Evolutionary conservation across 192 early-diverging fungal species (phyloP).

Genomic region (Helicostylum pulchrum): DNA sequence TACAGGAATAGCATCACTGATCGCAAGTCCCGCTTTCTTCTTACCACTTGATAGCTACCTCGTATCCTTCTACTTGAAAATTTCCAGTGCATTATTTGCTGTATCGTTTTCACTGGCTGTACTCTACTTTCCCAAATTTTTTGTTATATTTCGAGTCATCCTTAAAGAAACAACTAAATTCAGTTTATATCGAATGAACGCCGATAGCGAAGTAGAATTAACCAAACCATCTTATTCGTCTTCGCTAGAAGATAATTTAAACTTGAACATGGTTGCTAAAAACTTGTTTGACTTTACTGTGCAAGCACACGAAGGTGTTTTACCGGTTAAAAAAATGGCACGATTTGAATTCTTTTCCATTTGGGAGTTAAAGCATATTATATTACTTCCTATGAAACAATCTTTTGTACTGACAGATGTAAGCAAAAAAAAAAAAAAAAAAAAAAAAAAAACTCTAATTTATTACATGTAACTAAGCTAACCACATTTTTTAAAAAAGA

Average conservation of each 20-base stretch:
- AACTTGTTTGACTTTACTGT: constrained; percentile 17
- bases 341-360: constrained; percentile 24
- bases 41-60: constrained; percentile 11
- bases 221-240: not conserved
- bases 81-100: constrained; percentile 15
- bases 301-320: constrained; percentile 21
- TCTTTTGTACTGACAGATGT: constrained; percentile 25
- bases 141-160: not conserved
- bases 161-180: not conserved
- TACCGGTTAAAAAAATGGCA: constrained; percentile 26
- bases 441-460: not conserved
- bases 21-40: constrained; percentile 17
- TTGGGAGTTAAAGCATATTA: constrained; percentile 32
- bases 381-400: constrained; percentile 20
- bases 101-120: constrained; percentile 17
- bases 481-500: constrained; percentile 3
- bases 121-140: constrained; percentile 17
- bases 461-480: not conserved
- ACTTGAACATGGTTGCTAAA: constrained; percentile 10
- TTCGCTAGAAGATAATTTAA: not conserved
- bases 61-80: constrained; percentile 19
- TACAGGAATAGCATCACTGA: constrained; percentile 12
- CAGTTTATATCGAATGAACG: not conserved
- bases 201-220: not conserved
- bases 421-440: constrained; percentile 8